These are phyloP conservation scores for Actinomortierella ambigua DNA, from an alignment of 371 early-diverging fungal species.

Conservation along the genomic window DNA sequence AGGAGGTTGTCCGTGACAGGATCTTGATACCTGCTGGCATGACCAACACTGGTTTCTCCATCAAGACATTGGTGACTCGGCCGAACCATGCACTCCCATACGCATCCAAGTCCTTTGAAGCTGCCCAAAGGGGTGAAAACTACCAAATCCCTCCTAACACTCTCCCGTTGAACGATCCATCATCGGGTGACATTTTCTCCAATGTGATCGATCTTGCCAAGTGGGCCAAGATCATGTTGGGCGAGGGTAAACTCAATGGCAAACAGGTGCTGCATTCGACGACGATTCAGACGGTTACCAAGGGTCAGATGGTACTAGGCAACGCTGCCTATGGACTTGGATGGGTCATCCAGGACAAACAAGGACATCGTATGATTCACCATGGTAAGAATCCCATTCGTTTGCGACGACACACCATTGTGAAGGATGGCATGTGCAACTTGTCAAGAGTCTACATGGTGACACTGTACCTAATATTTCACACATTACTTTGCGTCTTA, in stretches of 20 bases:
- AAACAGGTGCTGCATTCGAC: conserved; percentile 15
- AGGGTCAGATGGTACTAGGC: no score
- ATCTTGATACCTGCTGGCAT: conserved; percentile 10
- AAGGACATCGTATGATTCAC: conserved; percentile 8
- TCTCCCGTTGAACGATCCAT: no score
- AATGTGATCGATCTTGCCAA: conserved; percentile 15
- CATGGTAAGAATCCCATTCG: conserved; percentile 6
- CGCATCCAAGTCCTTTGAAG: conserved; percentile 1
- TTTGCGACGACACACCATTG: no score
- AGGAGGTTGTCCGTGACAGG: conserved; percentile 11
- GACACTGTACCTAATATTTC: no score
- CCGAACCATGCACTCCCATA: conserved; percentile 11
- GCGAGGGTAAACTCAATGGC: conserved; percentile 7
- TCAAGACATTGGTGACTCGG: conserved; percentile 3
- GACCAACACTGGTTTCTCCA: conserved; percentile 8
- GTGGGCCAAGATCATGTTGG: conserved; percentile 9
- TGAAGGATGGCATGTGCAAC: no score
- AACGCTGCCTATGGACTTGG: conserved; percentile 13
- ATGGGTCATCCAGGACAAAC: conserved; percentile 7
- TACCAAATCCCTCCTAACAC: no score
- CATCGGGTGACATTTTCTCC: conserved; percentile 21
- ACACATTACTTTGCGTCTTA: no score
- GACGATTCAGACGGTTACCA: not conserved
- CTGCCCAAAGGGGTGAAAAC: conserved; percentile 5
- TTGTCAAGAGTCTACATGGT: no score